Conservation (phyloP, 306 rosid species). For the Pueraria montana region DNA sequence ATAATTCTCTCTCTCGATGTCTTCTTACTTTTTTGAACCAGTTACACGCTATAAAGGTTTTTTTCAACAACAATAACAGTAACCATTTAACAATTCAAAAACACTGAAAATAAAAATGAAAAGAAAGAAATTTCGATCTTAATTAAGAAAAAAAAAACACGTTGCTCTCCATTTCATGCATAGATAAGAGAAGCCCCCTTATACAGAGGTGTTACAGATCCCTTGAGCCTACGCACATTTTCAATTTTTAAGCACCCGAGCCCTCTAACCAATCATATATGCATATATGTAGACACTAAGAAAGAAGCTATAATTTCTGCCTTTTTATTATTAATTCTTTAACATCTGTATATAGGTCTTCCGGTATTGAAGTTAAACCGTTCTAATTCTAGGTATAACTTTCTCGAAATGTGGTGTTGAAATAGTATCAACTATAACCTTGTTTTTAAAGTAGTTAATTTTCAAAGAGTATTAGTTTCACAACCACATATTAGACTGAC, state of each 20-base stretch:
- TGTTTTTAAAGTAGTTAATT: neutral
- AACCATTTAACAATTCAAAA: neutral
- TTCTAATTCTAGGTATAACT: neutral
- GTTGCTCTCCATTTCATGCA: neutral
- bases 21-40: neutral
- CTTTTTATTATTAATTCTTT: neutral
- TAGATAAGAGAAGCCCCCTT: neutral
- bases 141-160: neutral
- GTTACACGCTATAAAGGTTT: neutral
- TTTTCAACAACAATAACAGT: neutral
- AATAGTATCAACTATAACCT: neutral
- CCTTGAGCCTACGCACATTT: neutral
- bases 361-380: neutral
- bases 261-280: neutral
- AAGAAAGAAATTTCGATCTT: neutral
- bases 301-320: neutral
- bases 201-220: neutral
- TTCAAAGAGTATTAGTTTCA: constrained; percentile 11
- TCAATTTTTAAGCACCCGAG: neutral
- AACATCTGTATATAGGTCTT: neutral
- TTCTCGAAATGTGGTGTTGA: neutral
- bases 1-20: neutral
- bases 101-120: neutral
- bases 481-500: neutral
- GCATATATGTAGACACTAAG: neutral